Base-by-base conservation (phyloP, 2,329 filamentous ascomycete species). In the Colletotrichum karsti region DNA sequence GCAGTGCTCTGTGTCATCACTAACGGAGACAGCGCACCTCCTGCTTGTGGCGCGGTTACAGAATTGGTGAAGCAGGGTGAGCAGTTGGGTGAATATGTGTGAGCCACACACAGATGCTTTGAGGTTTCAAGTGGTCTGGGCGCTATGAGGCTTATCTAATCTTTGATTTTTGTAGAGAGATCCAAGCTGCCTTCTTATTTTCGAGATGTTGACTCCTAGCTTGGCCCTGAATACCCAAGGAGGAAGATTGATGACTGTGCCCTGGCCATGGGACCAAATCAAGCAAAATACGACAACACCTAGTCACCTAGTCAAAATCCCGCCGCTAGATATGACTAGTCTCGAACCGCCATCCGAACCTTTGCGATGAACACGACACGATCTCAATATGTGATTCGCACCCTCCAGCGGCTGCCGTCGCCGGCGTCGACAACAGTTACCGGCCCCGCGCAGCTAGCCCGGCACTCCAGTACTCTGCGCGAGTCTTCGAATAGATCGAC, bases 11-110 rank as follows among this genome's bases (percentile, higher is more conserved):
- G 48, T 35, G 28, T 33, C 48, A 35, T 62, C 26, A 46, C 26
- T 18, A 63, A 48, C n/a, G 24, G 41, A 63, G 54, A 39, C 33
- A 37, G 46, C 26, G 26, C 61, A n/a, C n/a, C n/a, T n/a, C n/a
- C n/a, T n/a, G n/a, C n/a, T n/a, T 65, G 62, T 65, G 62, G 56
- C 56, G 30, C 37, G 54, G 54, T n/a, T 53, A 63, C 12, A 46
- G 33, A 6, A 22, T 13, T 26, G n/a, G 15, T 28, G 30, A 5
- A 9, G 30, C 18, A 39, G n/a, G n/a, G n/a, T n/a, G n/a, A n/a
- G n/a, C n/a, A n/a, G n/a, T n/a, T n/a, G n/a, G n/a, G 28, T 8
- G 41, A 30, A 28, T 50, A 3, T 37, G 28, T 53, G 28, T 24
- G 15, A 30, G 44, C 44, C 44, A 50, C 44, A 50, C 12, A 13